Evolutionary conservation across 345 rosid genomes (phyloP).

Genomic region (Eucalyptus sp.): DNA sequence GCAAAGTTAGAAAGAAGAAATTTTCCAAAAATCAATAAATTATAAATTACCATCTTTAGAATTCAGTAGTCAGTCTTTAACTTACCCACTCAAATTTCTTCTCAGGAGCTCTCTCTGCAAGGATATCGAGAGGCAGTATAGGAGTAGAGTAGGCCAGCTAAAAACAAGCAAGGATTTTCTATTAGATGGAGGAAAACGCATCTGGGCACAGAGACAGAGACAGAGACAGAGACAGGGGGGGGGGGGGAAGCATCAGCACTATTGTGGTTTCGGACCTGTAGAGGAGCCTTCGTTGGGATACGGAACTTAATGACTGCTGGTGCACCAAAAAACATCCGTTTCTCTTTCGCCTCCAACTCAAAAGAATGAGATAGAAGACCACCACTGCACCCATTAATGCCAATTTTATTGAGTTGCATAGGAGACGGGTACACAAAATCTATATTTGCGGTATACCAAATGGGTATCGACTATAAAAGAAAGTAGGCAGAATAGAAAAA

Average conservation of each 20-base stretch:
- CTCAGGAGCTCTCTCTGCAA: conserved; percentile 72
- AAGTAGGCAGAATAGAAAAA: background rate
- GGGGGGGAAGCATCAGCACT: background rate
- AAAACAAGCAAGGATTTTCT: background rate
- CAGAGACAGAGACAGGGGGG: too few species aligned
- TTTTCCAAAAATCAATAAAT: background rate
- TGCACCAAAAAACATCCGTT: conserved; percentile 68
- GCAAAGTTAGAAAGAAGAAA: background rate
- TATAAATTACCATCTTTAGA: background rate
- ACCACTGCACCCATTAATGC: conserved; percentile 34
- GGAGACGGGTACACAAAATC: background rate
- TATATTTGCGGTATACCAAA: background rate
- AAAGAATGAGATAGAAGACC: conserved; percentile 70
- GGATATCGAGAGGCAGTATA: conserved; percentile 69
- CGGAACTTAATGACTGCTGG: conserved; percentile 92
- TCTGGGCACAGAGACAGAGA: background rate
- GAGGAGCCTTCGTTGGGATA: conserved; percentile 64
- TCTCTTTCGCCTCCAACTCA: conserved; percentile 78
- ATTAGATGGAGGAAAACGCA: background rate
- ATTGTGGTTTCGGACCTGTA: conserved; percentile 42
- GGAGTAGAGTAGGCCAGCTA: conserved; percentile 88
- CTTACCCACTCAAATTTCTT: conserved; percentile 57
- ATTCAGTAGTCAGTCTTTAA: background rate
- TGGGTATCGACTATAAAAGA: background rate
- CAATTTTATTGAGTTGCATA: background rate